Base-by-base conservation (phyloP, 1,284 basidiomycete genomes). In the Puccinia horiana region DNA sequence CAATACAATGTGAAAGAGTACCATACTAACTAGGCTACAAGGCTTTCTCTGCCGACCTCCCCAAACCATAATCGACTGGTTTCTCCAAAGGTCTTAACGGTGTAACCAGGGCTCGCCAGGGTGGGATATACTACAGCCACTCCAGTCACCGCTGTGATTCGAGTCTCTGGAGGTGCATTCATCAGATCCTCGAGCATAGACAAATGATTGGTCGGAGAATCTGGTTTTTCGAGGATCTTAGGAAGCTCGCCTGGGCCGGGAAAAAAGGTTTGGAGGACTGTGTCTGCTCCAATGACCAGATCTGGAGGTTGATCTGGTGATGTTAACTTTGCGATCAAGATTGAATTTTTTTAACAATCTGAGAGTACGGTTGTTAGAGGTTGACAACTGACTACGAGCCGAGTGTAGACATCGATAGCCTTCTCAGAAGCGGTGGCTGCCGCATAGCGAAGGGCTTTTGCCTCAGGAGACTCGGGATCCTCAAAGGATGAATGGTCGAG, bases 211-310 rank as follows among this genome's bases (percentile, higher is more conserved):
- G 76, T 32, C 11, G 82, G 76, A 23, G 84, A 85, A 32, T 83
- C 83, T 0, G 81, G 79, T 47, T 84, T 84, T 76, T 75, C 83
- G n/a, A 82, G 58, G 37, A 84, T 85, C 82, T 54, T 79, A 54
- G 82, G 72, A 70, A 76, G 74, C 8, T 58, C 83, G 29, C 84
- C 84, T 74, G 85, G 85, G 52, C 83, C 84, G 1, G 73, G 84
- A 0, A 83, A 80, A 20, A 84, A 85, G 81, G 84, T 85, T 79
- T 84, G 84, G 76, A 85, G 84, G 75, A 85, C 84, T 65, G 84
- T 84, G 11, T 84, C 84, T 56, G 81, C 83, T 4, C 84, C 85
- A 29, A 84, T 83, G 56, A 84, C 84, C 29, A 84, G 83, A 69
- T 83, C 84, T 42, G 84, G 84, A 44, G 84, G 83, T 0, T 83